These are phyloP conservation scores for Ziziphus jujuba DNA, from an alignment of 306 rosid species.

Conservation along the genomic window DNA sequence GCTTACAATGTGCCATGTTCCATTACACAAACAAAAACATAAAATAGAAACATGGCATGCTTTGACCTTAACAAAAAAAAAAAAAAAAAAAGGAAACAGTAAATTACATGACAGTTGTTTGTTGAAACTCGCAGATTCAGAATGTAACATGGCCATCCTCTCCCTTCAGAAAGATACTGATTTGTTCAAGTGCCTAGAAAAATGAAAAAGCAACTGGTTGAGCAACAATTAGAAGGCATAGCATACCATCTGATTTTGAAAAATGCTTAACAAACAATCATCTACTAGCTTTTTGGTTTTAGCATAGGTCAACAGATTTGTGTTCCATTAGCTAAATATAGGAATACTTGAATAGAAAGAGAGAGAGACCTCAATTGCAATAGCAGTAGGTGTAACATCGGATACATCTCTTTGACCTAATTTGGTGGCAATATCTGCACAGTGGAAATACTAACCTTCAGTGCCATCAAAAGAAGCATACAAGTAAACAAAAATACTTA, in stretches of 20 bases:
- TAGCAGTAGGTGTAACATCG: conserved; percentile 67
- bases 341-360: neutral
- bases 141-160: conserved; percentile 37
- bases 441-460: conserved; percentile 1
- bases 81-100: conserved; percentile 13
- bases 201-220: conserved; percentile 11
- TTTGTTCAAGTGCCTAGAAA: conserved; percentile 79
- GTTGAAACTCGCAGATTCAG: conserved; percentile 19
- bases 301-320: neutral
- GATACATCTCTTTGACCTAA: conserved; percentile 55
- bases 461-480: conserved; percentile 1
- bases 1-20: conserved; percentile 7
- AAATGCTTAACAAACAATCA: neutral
- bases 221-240: conserved; percentile 3
- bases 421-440: conserved; percentile 75
- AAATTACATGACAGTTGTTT: neutral
- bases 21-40: neutral
- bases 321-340: neutral
- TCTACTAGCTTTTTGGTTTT: neutral
- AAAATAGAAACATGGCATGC: conserved; percentile 32
- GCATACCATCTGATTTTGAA: conserved; percentile 6
- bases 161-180: conserved; percentile 51
- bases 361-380: conserved; percentile 77
- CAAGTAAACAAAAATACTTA: neutral
- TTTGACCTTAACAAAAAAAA: too few relatives aligned